Evolutionary conservation across 371 early-diverging fungal genomes (phyloP).

Genomic region (Saksenaea vasiformis): DNA sequence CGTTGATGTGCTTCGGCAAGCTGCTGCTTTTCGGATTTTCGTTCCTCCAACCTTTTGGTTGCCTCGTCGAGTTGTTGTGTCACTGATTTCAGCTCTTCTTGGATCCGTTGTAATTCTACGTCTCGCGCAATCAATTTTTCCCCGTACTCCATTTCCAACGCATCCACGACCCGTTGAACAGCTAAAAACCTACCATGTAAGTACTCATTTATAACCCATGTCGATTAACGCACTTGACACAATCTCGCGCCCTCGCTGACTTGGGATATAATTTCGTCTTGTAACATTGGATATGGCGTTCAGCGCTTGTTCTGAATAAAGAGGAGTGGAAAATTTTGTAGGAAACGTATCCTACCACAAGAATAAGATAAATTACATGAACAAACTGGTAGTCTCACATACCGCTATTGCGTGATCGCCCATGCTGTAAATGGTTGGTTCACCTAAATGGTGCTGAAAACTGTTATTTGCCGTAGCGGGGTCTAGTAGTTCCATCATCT

Average conservation of each 20-base stretch:
- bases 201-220: neutral
- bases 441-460: neutral
- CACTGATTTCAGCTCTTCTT: conserved; percentile 52
- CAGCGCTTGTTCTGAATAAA: neutral
- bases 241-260: conserved; percentile 55
- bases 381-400: neutral
- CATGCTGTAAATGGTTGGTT: neutral
- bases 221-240: conserved; percentile 47
- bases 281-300: neutral
- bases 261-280: conserved; percentile 18
- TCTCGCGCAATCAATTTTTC: conserved; percentile 63
- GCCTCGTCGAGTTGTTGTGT: conserved; percentile 50
- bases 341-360: neutral
- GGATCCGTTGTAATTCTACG: conserved; percentile 60
- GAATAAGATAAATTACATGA: neutral
- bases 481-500: conserved; percentile 66
- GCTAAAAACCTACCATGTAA: conserved; percentile 27
- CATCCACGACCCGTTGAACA: conserved; percentile 73
- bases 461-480: neutral
- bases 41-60: conserved; percentile 39
- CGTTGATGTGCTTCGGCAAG: conserved; percentile 60
- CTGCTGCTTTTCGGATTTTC: conserved; percentile 25
- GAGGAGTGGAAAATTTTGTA: neutral
- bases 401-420: neutral
- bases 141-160: conserved; percentile 65